Conservation (phyloP, 768 basidiomycete genomes). For the Trametes cubensis region DNA sequence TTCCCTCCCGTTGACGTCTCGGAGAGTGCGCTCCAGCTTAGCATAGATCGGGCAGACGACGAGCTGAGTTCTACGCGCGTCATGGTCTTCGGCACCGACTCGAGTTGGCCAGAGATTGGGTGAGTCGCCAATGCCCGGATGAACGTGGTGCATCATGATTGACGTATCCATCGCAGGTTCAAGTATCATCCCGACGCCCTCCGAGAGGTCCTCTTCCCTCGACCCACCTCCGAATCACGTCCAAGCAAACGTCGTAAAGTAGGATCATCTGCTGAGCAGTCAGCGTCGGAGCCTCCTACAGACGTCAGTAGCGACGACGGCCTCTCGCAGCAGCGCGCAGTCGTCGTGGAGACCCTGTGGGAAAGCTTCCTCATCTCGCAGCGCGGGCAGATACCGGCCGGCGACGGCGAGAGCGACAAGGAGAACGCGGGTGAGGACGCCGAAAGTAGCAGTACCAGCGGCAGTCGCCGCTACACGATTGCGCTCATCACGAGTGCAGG, state of each 20-base stretch:
- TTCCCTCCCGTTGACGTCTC: constrained; percentile 5
- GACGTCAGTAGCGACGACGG: constrained; percentile 14
- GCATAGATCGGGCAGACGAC: constrained; percentile 13
- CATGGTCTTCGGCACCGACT: constrained; percentile 24
- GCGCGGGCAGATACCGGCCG: constrained; percentile 20
- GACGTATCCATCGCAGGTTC: constrained; percentile 27
- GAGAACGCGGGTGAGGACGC: constrained; percentile 21
- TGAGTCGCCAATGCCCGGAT: not conserved
- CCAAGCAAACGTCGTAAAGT: constrained; percentile 25
- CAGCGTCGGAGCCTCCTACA: constrained; percentile 1
- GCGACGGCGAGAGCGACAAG: constrained; percentile 17
- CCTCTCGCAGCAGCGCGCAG: constrained; percentile 18
- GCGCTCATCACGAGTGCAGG: constrained; percentile 22
- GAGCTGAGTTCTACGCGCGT: constrained; percentile 15
- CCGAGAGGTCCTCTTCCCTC: constrained; percentile 30
- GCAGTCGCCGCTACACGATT: constrained; percentile 20
- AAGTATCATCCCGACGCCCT: constrained; percentile 35
- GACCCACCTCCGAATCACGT: not conserved
- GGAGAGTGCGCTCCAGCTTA: constrained; percentile 14
- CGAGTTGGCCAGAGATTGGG: constrained; percentile 23
- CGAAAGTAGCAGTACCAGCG: not conserved
- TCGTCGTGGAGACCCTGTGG: constrained; percentile 35
- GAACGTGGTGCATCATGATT: not conserved
- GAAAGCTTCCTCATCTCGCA: constrained; percentile 35
- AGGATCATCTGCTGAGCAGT: constrained; percentile 6